Evolutionary conservation across 1,284 basidiomycete genomes (phyloP), one percentile per base, ranked within the genome.

Genomic region (Phlebopus sp.): DNA sequence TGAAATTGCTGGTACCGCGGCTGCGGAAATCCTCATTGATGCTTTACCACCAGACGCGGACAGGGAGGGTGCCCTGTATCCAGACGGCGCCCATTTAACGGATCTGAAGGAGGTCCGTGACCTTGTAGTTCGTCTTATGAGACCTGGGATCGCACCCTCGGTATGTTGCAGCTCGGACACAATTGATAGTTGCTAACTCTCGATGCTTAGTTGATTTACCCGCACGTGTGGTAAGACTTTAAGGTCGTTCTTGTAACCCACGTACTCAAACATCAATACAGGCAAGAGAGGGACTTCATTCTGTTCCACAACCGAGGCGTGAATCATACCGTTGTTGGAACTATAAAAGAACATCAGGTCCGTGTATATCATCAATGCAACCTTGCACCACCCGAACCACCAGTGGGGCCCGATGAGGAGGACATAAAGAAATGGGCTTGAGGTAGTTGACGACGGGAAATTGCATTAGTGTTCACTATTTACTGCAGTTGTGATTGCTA

Each of bases 331-430:
- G 89, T 92, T 37, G 84, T 90, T 10, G 89, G 90, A 15, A 81
- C 85, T 2, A 88, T 92, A 66, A 74, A 64, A 42, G 71, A 71
- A 18, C 83, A 88, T 44, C 79, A 89, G 66, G 77, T 91, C 11
- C 76, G 88, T 18, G 82, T 81, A 37, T 90, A 90, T 73, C 86
- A 90, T 62, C 86, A 89, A 69, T 91, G 88, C 69, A 90, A 91
- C 65, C 75, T 92, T 31, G 88, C 88, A 11, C 86, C 84, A 5
- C 86, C 83, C 46, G 78, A 79, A 44, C 82, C 85, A 47, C 87
- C 86, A 0, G 63, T 62, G 18, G 86, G 88, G 2, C 88, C 87
- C 0, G 73, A 68, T 44, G 69, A 67, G 17, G 80, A 81, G 49
- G 86, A 90, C 62, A 68, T 87, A 18, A 71, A 74, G 69, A 71